Conservation (phyloP, 176 grass and related monocot genomes). For the Neostapfia colusana region DNA sequence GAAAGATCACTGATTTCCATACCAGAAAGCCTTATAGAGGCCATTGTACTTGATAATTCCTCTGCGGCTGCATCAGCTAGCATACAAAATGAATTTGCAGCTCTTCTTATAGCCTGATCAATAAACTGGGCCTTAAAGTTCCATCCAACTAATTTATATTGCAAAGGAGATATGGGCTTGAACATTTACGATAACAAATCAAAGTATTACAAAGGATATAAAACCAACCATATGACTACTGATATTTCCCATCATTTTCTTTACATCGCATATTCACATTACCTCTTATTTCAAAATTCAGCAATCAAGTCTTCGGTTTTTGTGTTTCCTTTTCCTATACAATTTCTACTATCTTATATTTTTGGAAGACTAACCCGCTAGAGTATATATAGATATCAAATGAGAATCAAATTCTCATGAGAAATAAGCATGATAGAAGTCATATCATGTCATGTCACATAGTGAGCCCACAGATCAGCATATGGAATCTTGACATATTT, state of each 20-base stretch:
- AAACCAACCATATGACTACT: neutral
- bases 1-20: constrained; percentile 92
- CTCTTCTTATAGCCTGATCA: constrained; percentile 79
- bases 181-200: too few relatives aligned
- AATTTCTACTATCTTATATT: neutral
- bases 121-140: constrained; percentile 21
- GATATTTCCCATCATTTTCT: neutral
- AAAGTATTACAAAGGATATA: neutral
- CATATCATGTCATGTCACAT: too few relatives aligned
- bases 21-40: constrained; percentile 65
- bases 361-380: neutral
- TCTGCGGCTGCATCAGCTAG: constrained; percentile 67
- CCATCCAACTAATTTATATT: neutral
- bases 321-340: neutral
- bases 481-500: too few relatives aligned
- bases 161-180: too few relatives aligned
- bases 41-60: constrained; percentile 72
- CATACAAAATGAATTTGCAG: constrained; percentile 62
- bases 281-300: neutral
- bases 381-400: neutral
- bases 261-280: neutral
- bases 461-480: too few relatives aligned
- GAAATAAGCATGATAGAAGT: neutral
- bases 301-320: constrained; percentile 1
- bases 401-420: neutral